Percentiles rank a stretch among this genome's conserved stretches.
phyloP scores from a whole-genome alignment of 2,329 filamentous ascomycete species.

The Fusarium tanahbumbuense region DNA sequence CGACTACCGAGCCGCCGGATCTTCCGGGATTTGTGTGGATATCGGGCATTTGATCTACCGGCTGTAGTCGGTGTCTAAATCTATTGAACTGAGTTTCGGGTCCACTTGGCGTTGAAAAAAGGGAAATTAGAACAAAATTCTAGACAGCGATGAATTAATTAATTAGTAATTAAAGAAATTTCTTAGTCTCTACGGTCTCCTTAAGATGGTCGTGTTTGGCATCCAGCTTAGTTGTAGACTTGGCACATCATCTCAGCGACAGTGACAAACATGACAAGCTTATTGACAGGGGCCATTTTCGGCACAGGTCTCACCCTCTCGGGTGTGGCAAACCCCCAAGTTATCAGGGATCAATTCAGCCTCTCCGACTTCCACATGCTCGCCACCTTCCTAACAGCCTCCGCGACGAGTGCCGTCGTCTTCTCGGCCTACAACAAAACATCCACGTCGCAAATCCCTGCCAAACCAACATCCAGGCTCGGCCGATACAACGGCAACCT shows the following conservation, averaged over 20 bases:
- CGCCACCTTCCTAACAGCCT: conserved; percentile 25
- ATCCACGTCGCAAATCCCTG: background rate
- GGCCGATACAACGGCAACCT: conserved; percentile 20
- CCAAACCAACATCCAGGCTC: conserved; percentile 4
- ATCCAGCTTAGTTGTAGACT: background rate
- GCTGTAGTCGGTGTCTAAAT: conserved; percentile 2
- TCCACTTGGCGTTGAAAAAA: background rate
- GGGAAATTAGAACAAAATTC: background rate
- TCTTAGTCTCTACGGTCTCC: background rate
- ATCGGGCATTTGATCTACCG: background rate
- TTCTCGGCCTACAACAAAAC: conserved; percentile 15
- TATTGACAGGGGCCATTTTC: conserved; percentile 14
- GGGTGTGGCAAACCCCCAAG: conserved; percentile 13
- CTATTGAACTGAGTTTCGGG: background rate
- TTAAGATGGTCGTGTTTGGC: background rate
- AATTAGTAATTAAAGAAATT: background rate
- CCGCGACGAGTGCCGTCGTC: conserved; percentile 12
- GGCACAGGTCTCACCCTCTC: conserved; percentile 21
- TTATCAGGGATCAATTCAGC: conserved; percentile 23
- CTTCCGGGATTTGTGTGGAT: conserved; percentile 7
- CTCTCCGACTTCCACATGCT: conserved; percentile 26
- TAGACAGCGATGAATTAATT: conserved; percentile 13
- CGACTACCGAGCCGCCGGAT: conserved; percentile 4
- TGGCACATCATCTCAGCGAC: background rate
- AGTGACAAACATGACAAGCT: background rate